A percentile compares a stretch with the other conserved stretches of the same genome.
Conservation (phyloP, 2,329 filamentous ascomycete species). For the Arthrobotrys megalospora region DNA sequence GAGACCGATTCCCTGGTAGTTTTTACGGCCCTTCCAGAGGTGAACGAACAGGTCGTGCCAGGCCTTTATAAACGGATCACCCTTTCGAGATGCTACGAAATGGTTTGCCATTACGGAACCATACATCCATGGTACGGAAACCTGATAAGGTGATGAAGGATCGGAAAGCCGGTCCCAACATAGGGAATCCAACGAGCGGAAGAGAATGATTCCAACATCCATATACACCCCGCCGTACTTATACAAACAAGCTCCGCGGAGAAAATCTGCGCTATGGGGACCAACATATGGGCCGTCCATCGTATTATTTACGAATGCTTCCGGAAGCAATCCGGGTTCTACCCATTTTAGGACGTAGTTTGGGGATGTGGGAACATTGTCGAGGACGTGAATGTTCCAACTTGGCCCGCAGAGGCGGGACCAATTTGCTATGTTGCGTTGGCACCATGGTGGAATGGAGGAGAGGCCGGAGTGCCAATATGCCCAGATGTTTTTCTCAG, state of each 20-base stretch:
- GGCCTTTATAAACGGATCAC: constrained; percentile 69
- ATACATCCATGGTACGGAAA: constrained; percentile 65
- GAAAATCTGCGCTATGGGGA: constrained; percentile 70
- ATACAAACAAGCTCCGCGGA: constrained; percentile 69
- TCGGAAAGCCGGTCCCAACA: constrained; percentile 69
- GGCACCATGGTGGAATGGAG: constrained; percentile 67
- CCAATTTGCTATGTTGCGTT: constrained; percentile 68
- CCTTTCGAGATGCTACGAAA: constrained; percentile 69
- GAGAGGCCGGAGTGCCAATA: constrained; percentile 68
- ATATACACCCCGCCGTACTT: constrained; percentile 69
- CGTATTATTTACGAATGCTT: constrained; percentile 68
- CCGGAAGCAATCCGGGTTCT: constrained; percentile 66
- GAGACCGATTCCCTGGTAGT: constrained; percentile 65
- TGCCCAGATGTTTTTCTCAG: constrained; percentile 69
- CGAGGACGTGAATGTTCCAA: constrained; percentile 69
- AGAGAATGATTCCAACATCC: constrained; percentile 69
- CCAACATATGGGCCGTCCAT: constrained; percentile 70
- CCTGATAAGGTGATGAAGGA: constrained; percentile 66
- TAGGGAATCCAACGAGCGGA: constrained; percentile 68
- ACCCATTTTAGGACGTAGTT: constrained; percentile 67
- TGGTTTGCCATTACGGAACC: constrained; percentile 67
- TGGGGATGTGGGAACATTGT: constrained; percentile 66
- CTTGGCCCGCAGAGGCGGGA: constrained; percentile 67
- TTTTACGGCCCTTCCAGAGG: constrained; percentile 67
- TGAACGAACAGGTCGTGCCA: constrained; percentile 68